A percentile compares a stretch with the other conserved stretches of the same genome.
Evolutionary conservation across 2,329 filamentous ascomycete species (phyloP).

Genomic region (Colletotrichum australisinense): DNA sequence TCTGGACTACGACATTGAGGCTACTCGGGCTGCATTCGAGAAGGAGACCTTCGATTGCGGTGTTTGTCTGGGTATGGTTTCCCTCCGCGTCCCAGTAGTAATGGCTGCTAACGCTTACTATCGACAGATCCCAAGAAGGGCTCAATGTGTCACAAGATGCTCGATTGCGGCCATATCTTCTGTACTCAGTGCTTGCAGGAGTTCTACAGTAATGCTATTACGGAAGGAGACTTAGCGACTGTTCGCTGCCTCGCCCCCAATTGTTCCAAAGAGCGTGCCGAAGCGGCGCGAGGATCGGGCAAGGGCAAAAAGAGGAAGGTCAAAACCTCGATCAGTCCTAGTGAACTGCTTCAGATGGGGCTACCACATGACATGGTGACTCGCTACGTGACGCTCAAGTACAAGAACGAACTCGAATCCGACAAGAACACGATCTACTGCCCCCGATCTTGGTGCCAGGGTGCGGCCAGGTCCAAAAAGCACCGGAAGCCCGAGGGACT

Average conservation of each 20-base stretch:
- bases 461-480: slow-evolving; percentile 81
- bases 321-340: slow-evolving; percentile 79
- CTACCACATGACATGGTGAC: slow-evolving; percentile 78
- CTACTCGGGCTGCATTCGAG: slow-evolving; percentile 81
- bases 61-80: slow-evolving; percentile 76
- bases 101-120: slow-evolving; percentile 36
- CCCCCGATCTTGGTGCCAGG: slow-evolving; percentile 91
- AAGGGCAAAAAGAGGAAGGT: slow-evolving; percentile 64
- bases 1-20: slow-evolving; percentile 81
- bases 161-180: slow-evolving; percentile 90
- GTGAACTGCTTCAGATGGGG: slow-evolving; percentile 84
- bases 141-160: slow-evolving; percentile 80
- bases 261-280: slow-evolving; percentile 75
- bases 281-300: slow-evolving; percentile 42
- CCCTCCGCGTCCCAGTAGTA: not conserved
- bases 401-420: slow-evolving; percentile 91
- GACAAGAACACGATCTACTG: slow-evolving; percentile 95
- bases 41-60: slow-evolving; percentile 89
- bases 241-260: slow-evolving; percentile 84
- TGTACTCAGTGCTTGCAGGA: slow-evolving; percentile 88
- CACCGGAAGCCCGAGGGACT: slow-evolving; percentile 78
- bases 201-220: slow-evolving; percentile 90
- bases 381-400: slow-evolving; percentile 89
- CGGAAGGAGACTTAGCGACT: slow-evolving; percentile 81
- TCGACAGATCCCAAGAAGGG: slow-evolving; percentile 87